phyloP scores from a whole-genome alignment of 1,139 yeast species.

The Protomyces lactucae-debilis region DNA sequence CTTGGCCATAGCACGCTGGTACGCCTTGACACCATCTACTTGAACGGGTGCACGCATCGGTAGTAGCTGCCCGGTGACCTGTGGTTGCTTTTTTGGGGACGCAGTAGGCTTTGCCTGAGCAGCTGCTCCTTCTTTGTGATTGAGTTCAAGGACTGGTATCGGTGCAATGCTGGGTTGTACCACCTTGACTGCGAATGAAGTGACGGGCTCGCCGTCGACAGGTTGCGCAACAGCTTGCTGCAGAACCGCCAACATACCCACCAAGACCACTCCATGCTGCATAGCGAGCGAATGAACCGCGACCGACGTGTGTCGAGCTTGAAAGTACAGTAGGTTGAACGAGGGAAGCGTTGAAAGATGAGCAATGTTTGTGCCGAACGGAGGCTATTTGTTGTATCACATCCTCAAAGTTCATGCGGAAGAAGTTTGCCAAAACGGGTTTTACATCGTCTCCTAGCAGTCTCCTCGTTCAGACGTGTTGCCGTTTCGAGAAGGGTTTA shows the following conservation, averaged over 20 bases:
- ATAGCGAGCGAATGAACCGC: neutral
- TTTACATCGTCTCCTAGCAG: neutral
- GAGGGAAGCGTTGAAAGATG: no score
- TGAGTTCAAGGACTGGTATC: neutral
- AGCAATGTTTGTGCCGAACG: neutral
- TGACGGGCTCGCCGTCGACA: neutral
- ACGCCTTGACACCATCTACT: neutral
- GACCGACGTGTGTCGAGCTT: no score
- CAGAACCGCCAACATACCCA: neutral
- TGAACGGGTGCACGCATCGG: neutral
- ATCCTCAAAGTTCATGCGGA: neutral
- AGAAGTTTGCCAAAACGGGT: neutral
- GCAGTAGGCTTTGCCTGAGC: neutral
- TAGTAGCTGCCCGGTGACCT: neutral
- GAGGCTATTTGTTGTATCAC: neutral
- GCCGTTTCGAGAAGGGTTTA: neutral
- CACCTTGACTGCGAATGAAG: neutral
- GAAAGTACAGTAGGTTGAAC: no score
- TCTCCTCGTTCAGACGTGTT: neutral
- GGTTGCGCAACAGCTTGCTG: neutral
- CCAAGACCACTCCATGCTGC: neutral
- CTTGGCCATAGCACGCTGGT: conserved; percentile 3
- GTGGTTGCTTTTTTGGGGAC: neutral
- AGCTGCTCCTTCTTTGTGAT: neutral
- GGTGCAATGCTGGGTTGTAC: neutral